These are phyloP conservation scores for Rehmannia glutinosa DNA, from an alignment of 257 asterid genomes.

Conservation along the genomic window DNA sequence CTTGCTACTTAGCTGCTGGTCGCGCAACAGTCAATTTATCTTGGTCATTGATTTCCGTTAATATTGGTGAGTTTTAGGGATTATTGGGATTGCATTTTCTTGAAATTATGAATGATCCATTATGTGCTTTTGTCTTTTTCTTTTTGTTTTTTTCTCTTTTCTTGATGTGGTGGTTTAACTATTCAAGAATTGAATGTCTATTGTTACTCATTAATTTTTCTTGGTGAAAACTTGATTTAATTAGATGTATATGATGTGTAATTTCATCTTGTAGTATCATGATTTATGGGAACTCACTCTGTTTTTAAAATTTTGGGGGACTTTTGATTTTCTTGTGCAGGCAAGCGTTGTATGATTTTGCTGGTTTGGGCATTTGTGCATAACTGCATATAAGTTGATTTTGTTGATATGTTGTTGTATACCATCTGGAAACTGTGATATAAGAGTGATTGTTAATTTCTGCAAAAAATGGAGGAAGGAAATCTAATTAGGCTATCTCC, in stretches of 20 bases:
- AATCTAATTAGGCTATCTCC: slow-evolving; percentile 55
- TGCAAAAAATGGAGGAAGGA: slow-evolving; percentile 70
- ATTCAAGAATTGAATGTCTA: slow-evolving; percentile 3
- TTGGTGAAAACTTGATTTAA: slow-evolving; percentile 1
- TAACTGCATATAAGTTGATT: neutral
- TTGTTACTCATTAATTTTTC: slow-evolving; percentile 4
- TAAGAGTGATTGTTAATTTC: slow-evolving; percentile 10
- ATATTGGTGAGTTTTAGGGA: slow-evolving; percentile 19
- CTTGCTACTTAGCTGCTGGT: slow-evolving; percentile 13
- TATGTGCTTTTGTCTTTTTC: neutral
- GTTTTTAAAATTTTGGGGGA: neutral
- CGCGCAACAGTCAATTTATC: neutral
- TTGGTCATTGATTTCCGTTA: neutral
- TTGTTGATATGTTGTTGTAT: slow-evolving; percentile 23
- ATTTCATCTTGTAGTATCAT: neutral
- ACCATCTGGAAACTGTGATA: slow-evolving; percentile 12
- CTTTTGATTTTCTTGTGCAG: slow-evolving; percentile 20
- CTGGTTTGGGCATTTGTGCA: slow-evolving; percentile 9
- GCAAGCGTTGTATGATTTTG: neutral
- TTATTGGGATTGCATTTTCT: neutral
- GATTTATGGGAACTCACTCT: neutral
- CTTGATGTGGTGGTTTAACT: neutral
- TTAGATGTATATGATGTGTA: neutral
- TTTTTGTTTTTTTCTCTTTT: neutral
- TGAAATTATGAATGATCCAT: slow-evolving; percentile 7